Percentiles rank a stretch among this genome's conserved stretches.
Conservation (phyloP, 495 filamentous ascomycete genomes). For the Penicillium coprophilum region DNA sequence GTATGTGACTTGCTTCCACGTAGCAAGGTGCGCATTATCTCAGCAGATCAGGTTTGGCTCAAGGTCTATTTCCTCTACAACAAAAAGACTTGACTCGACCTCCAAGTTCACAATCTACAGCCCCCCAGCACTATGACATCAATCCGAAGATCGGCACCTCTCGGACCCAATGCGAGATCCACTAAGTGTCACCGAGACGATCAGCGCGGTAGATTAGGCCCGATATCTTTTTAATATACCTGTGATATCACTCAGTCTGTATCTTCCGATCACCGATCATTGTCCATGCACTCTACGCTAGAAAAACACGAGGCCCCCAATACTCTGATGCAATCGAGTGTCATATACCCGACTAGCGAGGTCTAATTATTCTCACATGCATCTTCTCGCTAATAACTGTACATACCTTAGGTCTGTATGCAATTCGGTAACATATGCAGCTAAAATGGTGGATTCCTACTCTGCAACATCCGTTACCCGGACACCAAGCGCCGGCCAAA, state of each 20-base stretch:
- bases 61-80: background rate
- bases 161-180: background rate
- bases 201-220: background rate
- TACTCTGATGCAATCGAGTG: background rate
- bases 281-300: background rate
- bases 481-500: background rate
- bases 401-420: background rate
- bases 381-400: background rate
- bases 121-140: background rate
- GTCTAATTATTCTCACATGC: background rate
- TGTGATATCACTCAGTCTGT: constrained; percentile 1
- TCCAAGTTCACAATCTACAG: background rate
- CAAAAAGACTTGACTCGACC: background rate
- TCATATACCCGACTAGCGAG: background rate
- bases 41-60: background rate
- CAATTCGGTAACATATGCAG: background rate
- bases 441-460: background rate
- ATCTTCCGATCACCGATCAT: background rate
- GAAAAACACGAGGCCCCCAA: background rate
- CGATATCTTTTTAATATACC: background rate
- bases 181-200: background rate
- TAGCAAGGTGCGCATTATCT: background rate
- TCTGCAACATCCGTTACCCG: background rate
- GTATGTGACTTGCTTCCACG: background rate
- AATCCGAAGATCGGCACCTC: background rate